Evolutionary conservation across 371 early-diverging fungal genomes (phyloP).

Genomic region (Mortierella sp.): DNA sequence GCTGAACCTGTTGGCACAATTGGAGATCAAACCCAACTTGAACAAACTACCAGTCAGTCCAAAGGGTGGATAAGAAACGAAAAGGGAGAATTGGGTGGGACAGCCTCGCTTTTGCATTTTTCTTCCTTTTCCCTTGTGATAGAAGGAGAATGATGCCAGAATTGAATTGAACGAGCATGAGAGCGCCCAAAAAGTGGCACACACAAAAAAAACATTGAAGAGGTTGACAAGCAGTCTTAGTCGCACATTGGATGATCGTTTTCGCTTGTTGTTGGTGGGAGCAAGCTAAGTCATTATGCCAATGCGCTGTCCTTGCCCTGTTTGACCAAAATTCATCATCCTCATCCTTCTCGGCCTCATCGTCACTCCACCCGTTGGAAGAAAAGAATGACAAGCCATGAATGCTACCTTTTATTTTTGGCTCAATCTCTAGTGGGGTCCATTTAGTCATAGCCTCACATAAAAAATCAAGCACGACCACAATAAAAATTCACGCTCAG

Average conservation of each 20-base stretch:
- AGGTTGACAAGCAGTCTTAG: neutral
- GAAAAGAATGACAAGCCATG: neutral
- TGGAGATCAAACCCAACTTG: no score
- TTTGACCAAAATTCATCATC: neutral
- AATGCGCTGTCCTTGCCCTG: neutral
- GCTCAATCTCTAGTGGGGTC: neutral
- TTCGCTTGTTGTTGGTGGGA: neutral
- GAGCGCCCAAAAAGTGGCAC: neutral
- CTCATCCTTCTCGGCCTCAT: neutral
- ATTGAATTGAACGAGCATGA: conserved; percentile 5
- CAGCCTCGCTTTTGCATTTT: neutral
- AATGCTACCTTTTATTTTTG: neutral
- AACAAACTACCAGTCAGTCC: no score
- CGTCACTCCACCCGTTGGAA: neutral
- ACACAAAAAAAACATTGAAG: neutral
- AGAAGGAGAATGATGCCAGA: conserved; percentile 1
- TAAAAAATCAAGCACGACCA: conserved; percentile 4
- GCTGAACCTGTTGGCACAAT: neutral
- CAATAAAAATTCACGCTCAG: conserved; percentile 8
- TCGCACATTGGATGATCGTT: neutral
- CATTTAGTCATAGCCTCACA: conserved; percentile 9
- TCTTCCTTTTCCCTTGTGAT: conserved; percentile 6
- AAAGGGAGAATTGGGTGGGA: neutral
- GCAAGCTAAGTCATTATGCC: no score
- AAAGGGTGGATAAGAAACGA: neutral